phyloP scores from a whole-genome alignment of 176 grass and related monocot species.

The Urochloa ruziziensis region DNA sequence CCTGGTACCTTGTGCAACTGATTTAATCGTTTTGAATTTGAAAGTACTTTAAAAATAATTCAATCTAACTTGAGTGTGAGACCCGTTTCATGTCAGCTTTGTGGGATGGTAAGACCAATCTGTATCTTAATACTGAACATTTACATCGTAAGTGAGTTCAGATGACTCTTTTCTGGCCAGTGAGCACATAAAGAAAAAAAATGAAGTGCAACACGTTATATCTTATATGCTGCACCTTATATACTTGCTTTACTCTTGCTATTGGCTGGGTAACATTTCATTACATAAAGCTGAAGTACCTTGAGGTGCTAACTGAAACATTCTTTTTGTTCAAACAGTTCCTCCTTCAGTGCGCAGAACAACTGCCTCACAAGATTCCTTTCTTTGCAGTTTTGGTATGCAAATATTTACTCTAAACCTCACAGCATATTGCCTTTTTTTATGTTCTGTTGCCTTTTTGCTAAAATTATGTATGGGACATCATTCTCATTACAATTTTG shows the following conservation, averaged over 20 bases:
- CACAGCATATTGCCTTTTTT: neutral
- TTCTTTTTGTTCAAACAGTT: constrained; percentile 57
- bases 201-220: neutral
- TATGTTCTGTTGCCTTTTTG: neutral
- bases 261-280: neutral
- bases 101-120: neutral
- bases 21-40: neutral
- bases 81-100: neutral
- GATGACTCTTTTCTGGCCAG: neutral
- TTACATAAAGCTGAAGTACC: neutral
- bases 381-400: constrained; percentile 96
- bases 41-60: neutral
- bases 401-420: constrained; percentile 15
- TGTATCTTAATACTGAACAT: neutral
- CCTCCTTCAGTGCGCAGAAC: constrained; percentile 83
- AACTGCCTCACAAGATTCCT: constrained; percentile 95
- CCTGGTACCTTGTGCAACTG: neutral
- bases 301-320: constrained; percentile 39
- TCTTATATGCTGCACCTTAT: constrained; percentile 17
- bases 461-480: constrained; percentile 14
- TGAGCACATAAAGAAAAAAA: neutral
- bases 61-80: neutral
- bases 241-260: constrained; percentile 10
- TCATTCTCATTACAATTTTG: neutral
- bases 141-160: neutral